Conservation (phyloP, 2,329 filamentous ascomycete genomes). For the Hawksworthiomyces lignivorus region DNA sequence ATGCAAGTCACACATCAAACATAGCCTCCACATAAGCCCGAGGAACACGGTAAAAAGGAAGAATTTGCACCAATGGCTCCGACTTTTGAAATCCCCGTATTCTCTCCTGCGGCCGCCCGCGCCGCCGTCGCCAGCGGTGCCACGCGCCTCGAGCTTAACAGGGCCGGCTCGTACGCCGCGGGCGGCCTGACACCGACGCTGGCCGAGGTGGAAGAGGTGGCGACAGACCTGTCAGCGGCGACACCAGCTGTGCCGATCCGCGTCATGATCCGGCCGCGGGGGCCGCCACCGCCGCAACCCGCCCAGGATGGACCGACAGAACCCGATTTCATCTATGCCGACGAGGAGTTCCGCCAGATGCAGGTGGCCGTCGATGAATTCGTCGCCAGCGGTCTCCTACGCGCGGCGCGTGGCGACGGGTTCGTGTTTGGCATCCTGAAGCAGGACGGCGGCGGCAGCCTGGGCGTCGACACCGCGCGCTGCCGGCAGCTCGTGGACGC, state of each 20-base stretch:
- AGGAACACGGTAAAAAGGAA: too few relatives aligned
- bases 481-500: conserved; percentile 33
- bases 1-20: not conserved
- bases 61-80: conserved; percentile 3
- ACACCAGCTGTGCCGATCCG: conserved; percentile 32
- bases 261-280: conserved; percentile 48
- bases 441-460: not conserved
- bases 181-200: conserved; percentile 45
- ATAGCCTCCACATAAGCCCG: too few relatives aligned
- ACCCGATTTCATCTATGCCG: conserved; percentile 42
- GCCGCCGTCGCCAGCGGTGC: conserved; percentile 35
- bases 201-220: conserved; percentile 28
- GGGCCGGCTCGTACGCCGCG: conserved; percentile 37
- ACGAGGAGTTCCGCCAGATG: conserved; percentile 38
- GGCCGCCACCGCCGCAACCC: conserved; percentile 27
- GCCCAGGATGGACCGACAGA: not conserved
- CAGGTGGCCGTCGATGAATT: conserved; percentile 28
- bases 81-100: conserved; percentile 45
- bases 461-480: conserved; percentile 30
- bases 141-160: conserved; percentile 47
- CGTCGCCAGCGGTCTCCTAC: conserved; percentile 29
- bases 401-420: conserved; percentile 37
- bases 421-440: conserved; percentile 48
- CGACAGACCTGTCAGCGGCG: not conserved
- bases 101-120: conserved; percentile 34